phyloP scores from a whole-genome alignment of 1,284 basidiomycete species.

The Baeospora myosura region DNA sequence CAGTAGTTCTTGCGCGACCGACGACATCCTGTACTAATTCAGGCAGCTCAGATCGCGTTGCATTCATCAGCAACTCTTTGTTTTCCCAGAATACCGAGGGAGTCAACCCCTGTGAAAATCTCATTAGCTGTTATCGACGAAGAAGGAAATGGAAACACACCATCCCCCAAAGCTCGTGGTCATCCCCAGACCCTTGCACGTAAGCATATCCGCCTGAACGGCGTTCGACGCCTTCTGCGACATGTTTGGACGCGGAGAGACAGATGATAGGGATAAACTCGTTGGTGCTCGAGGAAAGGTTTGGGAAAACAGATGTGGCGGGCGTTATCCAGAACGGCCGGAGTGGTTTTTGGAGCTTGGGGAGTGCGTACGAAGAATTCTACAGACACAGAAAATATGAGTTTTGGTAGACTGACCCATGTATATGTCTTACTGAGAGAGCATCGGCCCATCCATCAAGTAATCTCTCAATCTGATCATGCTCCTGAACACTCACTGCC shows the following conservation, averaged over 20 bases:
- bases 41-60: conserved; percentile 40
- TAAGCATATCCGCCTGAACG: conserved; percentile 64
- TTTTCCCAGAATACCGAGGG: conserved; percentile 70
- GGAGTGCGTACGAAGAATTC: conserved; percentile 47
- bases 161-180: conserved; percentile 83
- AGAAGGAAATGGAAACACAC: conserved; percentile 29
- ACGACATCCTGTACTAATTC: conserved; percentile 42
- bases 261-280: conserved; percentile 65
- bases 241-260: conserved; percentile 68
- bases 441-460: conserved; percentile 61
- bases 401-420: neutral
- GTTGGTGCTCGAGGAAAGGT: conserved; percentile 19
- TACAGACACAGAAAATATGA: conserved; percentile 15
- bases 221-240: conserved; percentile 50
- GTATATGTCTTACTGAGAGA: conserved; percentile 41
- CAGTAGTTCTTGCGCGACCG: neutral
- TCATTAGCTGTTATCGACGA: neutral
- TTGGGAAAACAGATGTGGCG: conserved; percentile 37
- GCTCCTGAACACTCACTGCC: conserved; percentile 64
- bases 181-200: conserved; percentile 85
- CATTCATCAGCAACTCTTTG: conserved; percentile 39
- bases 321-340: conserved; percentile 68
- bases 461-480: conserved; percentile 58
- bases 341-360: conserved; percentile 43
- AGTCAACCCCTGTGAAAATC: conserved; percentile 51